A percentile compares a stretch with the other conserved stretches of the same genome.
phyloP scores from a whole-genome alignment of 768 basidiomycete species.

The Phlebiopsis flavidoalba region DNA sequence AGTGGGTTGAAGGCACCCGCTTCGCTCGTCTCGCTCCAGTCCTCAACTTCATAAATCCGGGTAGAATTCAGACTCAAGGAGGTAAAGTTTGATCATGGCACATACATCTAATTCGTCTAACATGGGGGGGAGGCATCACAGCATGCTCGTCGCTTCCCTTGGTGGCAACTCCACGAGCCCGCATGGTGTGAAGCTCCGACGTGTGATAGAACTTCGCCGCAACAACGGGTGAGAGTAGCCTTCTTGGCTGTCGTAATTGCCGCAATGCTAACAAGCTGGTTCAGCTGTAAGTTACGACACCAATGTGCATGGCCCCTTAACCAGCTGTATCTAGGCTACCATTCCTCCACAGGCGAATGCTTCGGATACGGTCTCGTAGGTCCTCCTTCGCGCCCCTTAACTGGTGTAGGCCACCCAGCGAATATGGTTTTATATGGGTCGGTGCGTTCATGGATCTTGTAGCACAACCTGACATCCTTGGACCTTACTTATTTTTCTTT shows the following conservation, averaged over 20 bases:
- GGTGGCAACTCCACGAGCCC: slow-evolving; percentile 53
- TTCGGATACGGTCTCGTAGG: slow-evolving; percentile 63
- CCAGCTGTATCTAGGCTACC: slow-evolving; percentile 55
- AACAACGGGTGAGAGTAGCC: slow-evolving; percentile 38
- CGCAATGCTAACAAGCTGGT: neutral
- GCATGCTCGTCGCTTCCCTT: slow-evolving; percentile 56
- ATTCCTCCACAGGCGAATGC: slow-evolving; percentile 61
- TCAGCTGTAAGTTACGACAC: slow-evolving; percentile 58
- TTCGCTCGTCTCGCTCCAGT: slow-evolving; percentile 35
- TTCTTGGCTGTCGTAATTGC: neutral
- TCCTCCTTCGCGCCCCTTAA: slow-evolving; percentile 51
- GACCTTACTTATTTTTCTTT: too few species aligned
- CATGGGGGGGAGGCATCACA: slow-evolving; percentile 18
- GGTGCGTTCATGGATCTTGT: slow-evolving; percentile 34
- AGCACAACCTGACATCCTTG: too few species aligned
- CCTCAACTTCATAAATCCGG: slow-evolving; percentile 50
- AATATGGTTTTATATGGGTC: slow-evolving; percentile 62
- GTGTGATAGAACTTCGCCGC: slow-evolving; percentile 61
- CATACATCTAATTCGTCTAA: neutral
- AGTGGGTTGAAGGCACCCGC: slow-evolving; percentile 41
- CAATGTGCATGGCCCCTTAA: slow-evolving; percentile 46
- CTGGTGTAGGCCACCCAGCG: slow-evolving; percentile 60
- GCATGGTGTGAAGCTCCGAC: slow-evolving; percentile 45
- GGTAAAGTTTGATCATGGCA: slow-evolving; percentile 27
- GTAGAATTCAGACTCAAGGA: slow-evolving; percentile 55